A percentile compares a stretch with the other conserved stretches of the same genome.
Conservation (phyloP, 2,329 filamentous ascomycete species). For the Sporothrix globosa region DNA sequence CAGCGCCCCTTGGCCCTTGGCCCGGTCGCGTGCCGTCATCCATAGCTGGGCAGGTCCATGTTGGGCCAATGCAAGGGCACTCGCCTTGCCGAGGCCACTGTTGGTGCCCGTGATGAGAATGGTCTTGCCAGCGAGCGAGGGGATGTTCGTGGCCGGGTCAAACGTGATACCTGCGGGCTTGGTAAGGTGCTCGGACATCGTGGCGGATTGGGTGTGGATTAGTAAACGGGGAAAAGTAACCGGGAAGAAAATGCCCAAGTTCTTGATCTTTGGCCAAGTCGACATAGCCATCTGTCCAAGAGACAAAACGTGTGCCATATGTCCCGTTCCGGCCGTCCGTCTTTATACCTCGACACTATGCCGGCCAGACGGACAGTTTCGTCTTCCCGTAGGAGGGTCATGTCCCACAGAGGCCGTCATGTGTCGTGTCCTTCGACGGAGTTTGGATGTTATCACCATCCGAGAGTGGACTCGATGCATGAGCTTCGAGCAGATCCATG, state of each 20-base stretch:
- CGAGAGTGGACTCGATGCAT: background rate
- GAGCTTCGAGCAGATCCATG: background rate
- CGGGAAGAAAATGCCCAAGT: background rate
- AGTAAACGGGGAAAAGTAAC: background rate
- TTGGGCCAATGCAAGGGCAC: constrained; percentile 48
- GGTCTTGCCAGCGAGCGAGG: constrained; percentile 47
- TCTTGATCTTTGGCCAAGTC: background rate
- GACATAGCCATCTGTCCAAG: background rate
- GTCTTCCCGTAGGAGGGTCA: background rate
- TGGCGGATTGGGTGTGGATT: background rate
- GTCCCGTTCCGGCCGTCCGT: background rate
- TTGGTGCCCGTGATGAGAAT: constrained; percentile 56
- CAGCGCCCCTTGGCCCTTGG: constrained; percentile 45
- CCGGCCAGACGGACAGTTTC: background rate
- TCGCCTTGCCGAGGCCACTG: constrained; percentile 52
- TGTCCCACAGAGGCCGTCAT: background rate
- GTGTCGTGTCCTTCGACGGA: background rate
- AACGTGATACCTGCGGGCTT: constrained; percentile 37
- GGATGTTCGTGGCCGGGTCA: constrained; percentile 44
- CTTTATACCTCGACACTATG: background rate
- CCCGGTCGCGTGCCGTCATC: constrained; percentile 45
- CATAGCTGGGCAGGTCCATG: constrained; percentile 43
- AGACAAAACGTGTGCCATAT: background rate
- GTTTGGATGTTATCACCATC: background rate
- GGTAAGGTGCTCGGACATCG: constrained; percentile 7